Evolutionary conservation across 805 yeast genomes (phyloP), one percentile per base, ranked within the genome.

Genomic region (Phaffomyces opuntiae): DNA sequence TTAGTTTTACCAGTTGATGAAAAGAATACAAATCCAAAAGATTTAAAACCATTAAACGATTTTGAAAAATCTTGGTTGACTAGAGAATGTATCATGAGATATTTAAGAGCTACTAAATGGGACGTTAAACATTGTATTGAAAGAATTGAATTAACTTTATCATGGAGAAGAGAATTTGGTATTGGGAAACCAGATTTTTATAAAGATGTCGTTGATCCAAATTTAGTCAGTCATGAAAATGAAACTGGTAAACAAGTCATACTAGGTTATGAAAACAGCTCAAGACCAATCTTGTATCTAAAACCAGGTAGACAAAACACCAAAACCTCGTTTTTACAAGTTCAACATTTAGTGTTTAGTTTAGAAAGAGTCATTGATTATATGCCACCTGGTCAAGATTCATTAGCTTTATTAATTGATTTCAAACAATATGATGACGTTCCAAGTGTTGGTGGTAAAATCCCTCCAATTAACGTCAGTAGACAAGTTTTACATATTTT

Each of bases 301-400:
- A 85, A 87, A 63, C 95, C 96, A 0, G 98, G 98, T 13, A 78
- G 96, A 61, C 99, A 93, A 66, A 93, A 93, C 68, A 93, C 99
- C 14, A 87, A 87, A 59, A 80, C 93, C 3, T 79, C 93, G 1
- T 83, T 80, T 51, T 77, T 91, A 55, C 99, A 93, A 62, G 96
- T 93, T n/a, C 95, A 93, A 65, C 96, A 89, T 62, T 71, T 93
- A 62, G 98, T 93, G 7, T 91, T 74, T 68, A 84, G 84, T 89
- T 73, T 93, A 44, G 99, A 93, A 65, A 75, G 90, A 48, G 96
- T 86, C 38, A 90, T 91, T 47, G 95, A 89, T 64, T 87, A 78
- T 64, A 91, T 93, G 97, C 96, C 97, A 1, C 75, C 88, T 0
- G 98, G 98, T 21, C 99, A 93, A 66, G 99, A 91, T 61, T 83